Evolutionary conservation across 1,284 basidiomycete genomes (phyloP).

Genomic region (Mycena sp.): DNA sequence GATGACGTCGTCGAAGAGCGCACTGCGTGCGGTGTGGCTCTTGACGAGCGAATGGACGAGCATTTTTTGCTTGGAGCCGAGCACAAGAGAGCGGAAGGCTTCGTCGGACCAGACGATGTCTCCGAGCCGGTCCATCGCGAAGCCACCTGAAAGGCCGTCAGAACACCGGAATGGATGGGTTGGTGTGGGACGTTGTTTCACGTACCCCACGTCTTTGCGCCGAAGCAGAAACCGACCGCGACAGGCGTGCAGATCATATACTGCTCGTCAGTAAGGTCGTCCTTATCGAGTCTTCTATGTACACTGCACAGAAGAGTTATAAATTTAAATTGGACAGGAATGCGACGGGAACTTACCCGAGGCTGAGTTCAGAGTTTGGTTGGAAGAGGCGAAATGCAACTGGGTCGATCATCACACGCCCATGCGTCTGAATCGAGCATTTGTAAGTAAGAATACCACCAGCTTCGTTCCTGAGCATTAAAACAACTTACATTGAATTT

Average conservation of each 20-base stretch:
- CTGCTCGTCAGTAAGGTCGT: conserved; percentile 37
- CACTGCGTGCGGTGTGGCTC: conserved; percentile 32
- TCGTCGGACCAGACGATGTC: conserved; percentile 43
- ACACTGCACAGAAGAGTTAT: conserved; percentile 26
- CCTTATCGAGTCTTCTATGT: conserved; percentile 24
- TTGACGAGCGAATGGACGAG: conserved; percentile 41
- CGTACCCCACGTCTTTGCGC: conserved; percentile 42
- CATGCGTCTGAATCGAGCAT: conserved; percentile 31
- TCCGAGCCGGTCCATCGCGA: conserved; percentile 38
- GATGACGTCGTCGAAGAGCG: conserved; percentile 43
- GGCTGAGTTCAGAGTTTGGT: conserved; percentile 29
- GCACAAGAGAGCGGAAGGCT: conserved; percentile 41
- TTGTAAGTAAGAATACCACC: neutral
- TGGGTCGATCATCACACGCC: conserved; percentile 44
- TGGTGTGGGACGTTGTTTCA: neutral
- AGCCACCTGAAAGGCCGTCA: conserved; percentile 37
- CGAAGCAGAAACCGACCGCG: conserved; percentile 42
- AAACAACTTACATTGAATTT: conserved; percentile 24
- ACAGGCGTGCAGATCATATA: conserved; percentile 41
- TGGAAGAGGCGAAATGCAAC: conserved; percentile 36
- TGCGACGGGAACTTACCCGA: no score
- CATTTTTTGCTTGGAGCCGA: conserved; percentile 42
- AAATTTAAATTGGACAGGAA: no score
- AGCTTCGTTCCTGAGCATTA: no score
- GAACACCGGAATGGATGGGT: no score